Evolutionary conservation across 257 asterid species (phyloP).

Genomic region (Solanum commersonii): DNA sequence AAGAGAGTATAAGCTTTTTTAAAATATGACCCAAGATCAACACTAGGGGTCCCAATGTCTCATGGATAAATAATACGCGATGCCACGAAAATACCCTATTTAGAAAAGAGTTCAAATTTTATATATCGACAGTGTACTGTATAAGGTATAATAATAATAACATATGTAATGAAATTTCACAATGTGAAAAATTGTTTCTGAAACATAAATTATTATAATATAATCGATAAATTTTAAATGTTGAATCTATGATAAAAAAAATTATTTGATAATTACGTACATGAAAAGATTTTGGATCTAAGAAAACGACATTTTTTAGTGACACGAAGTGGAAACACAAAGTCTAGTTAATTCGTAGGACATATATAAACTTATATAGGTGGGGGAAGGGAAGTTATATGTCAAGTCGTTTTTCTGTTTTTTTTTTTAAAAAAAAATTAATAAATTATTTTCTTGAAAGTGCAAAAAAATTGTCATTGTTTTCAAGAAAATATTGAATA

Average conservation of each 20-base stretch:
- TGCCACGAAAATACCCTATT: constrained; percentile 1
- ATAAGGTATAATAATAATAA: no score
- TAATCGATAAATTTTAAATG: not conserved
- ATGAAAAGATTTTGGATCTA: not conserved
- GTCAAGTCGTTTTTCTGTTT: not conserved
- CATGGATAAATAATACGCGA: not conserved
- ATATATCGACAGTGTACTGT: not conserved
- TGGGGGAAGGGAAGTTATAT: not conserved
- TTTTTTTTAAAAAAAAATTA: not conserved
- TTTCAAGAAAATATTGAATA: not conserved
- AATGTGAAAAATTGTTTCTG: no score
- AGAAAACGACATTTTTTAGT: not conserved
- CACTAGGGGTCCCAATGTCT: constrained; percentile 55
- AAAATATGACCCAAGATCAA: constrained; percentile 41
- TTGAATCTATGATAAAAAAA: not conserved
- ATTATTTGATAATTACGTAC: not conserved
- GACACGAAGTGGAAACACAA: not conserved
- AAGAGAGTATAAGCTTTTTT: constrained; percentile 22
- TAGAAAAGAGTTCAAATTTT: not conserved
- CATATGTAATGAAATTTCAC: no score
- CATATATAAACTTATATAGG: not conserved
- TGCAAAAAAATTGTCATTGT: not conserved
- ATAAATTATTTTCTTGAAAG: not conserved
- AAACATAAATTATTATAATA: no score
- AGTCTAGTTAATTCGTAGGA: not conserved